These are phyloP conservation scores for Microcyclosporella mali DNA, from an alignment of 2,329 filamentous ascomycete species.

Conservation along the genomic window DNA sequence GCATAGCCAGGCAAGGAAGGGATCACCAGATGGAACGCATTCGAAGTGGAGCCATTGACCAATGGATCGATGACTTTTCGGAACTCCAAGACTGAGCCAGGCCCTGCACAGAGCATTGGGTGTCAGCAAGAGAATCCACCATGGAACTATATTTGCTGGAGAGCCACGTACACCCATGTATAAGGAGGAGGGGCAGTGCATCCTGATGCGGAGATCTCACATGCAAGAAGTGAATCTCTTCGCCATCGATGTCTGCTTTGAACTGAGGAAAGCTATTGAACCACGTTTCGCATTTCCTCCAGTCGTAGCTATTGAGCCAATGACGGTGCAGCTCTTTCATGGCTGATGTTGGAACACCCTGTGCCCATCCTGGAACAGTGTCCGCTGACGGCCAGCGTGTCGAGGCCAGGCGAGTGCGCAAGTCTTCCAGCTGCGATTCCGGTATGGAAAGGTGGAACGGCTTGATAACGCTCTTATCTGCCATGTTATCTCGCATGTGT, in stretches of 20 bases:
- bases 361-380: slow-evolving; percentile 39
- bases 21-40: slow-evolving; percentile 43
- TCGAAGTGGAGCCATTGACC: slow-evolving; percentile 20
- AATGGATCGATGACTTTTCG: slow-evolving; percentile 27
- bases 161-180: slow-evolving; percentile 24
- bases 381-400: slow-evolving; percentile 2
- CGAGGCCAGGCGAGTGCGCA: not conserved
- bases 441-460: not conserved
- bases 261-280: slow-evolving; percentile 48
- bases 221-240: slow-evolving; percentile 45
- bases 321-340: slow-evolving; percentile 50
- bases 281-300: slow-evolving; percentile 40
- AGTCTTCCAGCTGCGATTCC: not conserved
- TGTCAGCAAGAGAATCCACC: no score
- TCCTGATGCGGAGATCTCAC: slow-evolving; percentile 43
- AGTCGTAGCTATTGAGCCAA: slow-evolving; percentile 54
- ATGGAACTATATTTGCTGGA: no score
- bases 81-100: slow-evolving; percentile 36
- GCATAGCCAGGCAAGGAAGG: slow-evolving; percentile 42
- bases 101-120: slow-evolving; percentile 14
- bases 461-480: not conserved
- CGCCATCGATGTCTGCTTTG: slow-evolving; percentile 36
- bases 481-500: not conserved
- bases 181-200: slow-evolving; percentile 30
- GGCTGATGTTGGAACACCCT: slow-evolving; percentile 53